phyloP scores from a whole-genome alignment of 1,139 yeast genomes.

The Kodamaea ohmeri region DNA sequence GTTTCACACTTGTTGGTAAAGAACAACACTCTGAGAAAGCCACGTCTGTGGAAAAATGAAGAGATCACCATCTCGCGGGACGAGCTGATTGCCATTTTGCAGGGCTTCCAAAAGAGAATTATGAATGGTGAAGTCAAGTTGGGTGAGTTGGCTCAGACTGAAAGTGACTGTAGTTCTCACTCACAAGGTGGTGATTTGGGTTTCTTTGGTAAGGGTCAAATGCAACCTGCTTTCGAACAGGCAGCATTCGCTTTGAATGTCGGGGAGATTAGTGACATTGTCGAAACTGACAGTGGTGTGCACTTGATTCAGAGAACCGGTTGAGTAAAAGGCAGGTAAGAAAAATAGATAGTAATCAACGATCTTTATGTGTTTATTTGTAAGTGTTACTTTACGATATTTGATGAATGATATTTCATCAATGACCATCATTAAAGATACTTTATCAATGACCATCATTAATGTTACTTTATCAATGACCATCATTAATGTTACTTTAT shows the following conservation, averaged over 20 bases:
- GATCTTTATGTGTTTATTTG: too few species aligned
- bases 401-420: too few species aligned
- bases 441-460: too few species aligned
- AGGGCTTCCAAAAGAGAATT: slow-evolving; percentile 58
- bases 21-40: slow-evolving; percentile 81
- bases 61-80: slow-evolving; percentile 74
- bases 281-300: slow-evolving; percentile 89
- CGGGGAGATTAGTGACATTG: slow-evolving; percentile 79
- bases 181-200: slow-evolving; percentile 92
- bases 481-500: too few species aligned
- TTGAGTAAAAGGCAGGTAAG: slow-evolving; percentile 26
- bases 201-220: slow-evolving; percentile 79
- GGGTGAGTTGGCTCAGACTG: slow-evolving; percentile 71
- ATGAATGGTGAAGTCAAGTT: slow-evolving; percentile 68
- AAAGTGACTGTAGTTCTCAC: slow-evolving; percentile 88
- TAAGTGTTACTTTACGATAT: too few species aligned
- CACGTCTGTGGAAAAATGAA: slow-evolving; percentile 85
- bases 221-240: slow-evolving; percentile 93
- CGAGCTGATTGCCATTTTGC: slow-evolving; percentile 70
- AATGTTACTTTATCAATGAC: too few species aligned
- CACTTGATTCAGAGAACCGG: slow-evolving; percentile 87
- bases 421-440: too few species aligned
- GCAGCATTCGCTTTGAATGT: slow-evolving; percentile 80
- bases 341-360: neutral
- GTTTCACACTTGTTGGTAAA: slow-evolving; percentile 73